Conservation (phyloP, 768 basidiomycete genomes). For the Psilocybe tampanensis region DNA sequence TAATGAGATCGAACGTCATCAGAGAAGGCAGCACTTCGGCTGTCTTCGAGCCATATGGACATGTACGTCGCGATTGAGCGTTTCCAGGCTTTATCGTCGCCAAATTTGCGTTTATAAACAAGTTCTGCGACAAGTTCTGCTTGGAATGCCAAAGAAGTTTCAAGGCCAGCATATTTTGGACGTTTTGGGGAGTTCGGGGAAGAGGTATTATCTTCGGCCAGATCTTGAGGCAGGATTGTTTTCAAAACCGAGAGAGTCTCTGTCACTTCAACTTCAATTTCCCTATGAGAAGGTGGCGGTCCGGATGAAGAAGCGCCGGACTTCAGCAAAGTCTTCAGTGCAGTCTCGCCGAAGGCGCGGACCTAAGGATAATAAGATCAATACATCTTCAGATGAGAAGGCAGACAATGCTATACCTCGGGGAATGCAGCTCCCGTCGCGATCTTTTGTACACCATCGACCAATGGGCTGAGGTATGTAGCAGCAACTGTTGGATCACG, state of each 20-base stretch:
- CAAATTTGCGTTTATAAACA: conserved; percentile 58
- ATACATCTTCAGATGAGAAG: background rate
- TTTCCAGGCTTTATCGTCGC: conserved; percentile 60
- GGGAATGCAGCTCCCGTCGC: conserved; percentile 93
- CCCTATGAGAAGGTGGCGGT: conserved; percentile 68
- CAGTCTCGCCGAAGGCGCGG: conserved; percentile 88
- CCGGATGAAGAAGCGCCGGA: conserved; percentile 82
- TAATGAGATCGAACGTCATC: conserved; percentile 74
- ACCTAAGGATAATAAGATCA: conserved; percentile 46
- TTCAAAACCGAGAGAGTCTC: conserved; percentile 58
- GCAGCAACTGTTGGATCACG: conserved; percentile 90
- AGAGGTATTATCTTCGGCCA: conserved; percentile 41
- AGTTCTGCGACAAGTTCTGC: conserved; percentile 80
- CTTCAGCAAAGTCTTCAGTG: conserved; percentile 77
- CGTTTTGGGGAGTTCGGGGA: conserved; percentile 53
- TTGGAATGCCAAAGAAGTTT: conserved; percentile 66
- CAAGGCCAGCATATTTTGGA: conserved; percentile 60
- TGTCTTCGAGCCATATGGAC: conserved; percentile 66
- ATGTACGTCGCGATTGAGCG: conserved; percentile 76
- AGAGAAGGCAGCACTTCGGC: conserved; percentile 51
- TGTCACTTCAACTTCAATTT: conserved; percentile 64
- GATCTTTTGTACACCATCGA: conserved; percentile 90
- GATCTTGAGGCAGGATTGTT: conserved; percentile 56
- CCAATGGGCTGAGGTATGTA: conserved; percentile 81
- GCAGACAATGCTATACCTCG: conserved; percentile 67